Evolutionary conservation across 2,329 filamentous ascomycete species (phyloP).

Genomic region (Calonectria naviculata): DNA sequence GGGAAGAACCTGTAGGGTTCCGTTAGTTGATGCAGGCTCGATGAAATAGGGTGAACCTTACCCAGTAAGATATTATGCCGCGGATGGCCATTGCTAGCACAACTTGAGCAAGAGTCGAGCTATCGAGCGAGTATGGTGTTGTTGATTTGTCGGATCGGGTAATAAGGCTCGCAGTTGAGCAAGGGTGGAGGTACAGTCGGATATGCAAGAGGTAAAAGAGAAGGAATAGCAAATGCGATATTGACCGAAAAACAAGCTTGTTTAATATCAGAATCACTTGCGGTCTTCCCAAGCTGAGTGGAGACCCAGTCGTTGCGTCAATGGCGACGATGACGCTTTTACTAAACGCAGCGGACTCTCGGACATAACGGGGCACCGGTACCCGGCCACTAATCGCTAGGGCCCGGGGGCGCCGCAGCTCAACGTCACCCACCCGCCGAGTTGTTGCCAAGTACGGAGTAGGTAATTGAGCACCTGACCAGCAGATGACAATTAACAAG

Average conservation of each 20-base stretch:
- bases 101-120: not conserved
- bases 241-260: not conserved
- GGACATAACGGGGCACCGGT: slow-evolving; percentile 18
- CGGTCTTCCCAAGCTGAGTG: not conserved
- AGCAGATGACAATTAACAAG: not conserved
- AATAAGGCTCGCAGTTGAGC: not conserved
- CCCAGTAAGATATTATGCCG: slow-evolving; percentile 53
- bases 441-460: not conserved
- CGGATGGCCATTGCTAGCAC: slow-evolving; percentile 43
- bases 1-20: slow-evolving; percentile 67
- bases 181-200: no score
- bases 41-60: slow-evolving; percentile 31
- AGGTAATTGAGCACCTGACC: not conserved
- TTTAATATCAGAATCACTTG: not conserved
- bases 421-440: slow-evolving; percentile 6
- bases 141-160: not conserved
- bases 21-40: not conserved
- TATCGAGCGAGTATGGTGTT: slow-evolving; percentile 10
- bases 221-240: slow-evolving; percentile 7
- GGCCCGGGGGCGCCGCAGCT: not conserved
- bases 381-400: not conserved
- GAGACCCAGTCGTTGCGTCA: not conserved
- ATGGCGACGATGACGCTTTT: slow-evolving; percentile 18
- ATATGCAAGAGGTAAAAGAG: no score
- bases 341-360: slow-evolving; percentile 11